Conservation (phyloP, 2,329 filamentous ascomycete genomes). For the Aspergillus aculeatinus region DNA sequence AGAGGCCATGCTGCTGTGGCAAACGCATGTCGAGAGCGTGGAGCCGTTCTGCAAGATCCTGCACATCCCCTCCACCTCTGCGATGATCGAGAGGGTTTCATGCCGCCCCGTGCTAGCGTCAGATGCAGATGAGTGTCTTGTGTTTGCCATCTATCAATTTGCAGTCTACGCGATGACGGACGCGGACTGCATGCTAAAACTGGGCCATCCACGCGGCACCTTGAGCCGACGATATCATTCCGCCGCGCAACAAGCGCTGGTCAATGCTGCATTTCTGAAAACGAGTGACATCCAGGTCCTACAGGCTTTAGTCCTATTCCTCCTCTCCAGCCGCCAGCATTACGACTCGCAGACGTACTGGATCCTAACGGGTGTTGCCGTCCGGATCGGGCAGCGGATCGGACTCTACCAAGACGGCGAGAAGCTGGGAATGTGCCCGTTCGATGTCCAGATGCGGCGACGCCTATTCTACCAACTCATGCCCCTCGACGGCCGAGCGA, state of each 20-base stretch:
- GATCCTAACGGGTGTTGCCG: slow-evolving; percentile 50
- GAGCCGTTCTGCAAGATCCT: slow-evolving; percentile 72
- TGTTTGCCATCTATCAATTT: slow-evolving; percentile 29
- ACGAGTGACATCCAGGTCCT: slow-evolving; percentile 17
- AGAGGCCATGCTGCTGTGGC: slow-evolving; percentile 68
- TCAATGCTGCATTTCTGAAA: slow-evolving; percentile 21
- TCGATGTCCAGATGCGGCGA: slow-evolving; percentile 44
- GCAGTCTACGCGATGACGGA: slow-evolving; percentile 21
- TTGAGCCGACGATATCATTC: slow-evolving; percentile 15
- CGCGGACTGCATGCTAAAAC: slow-evolving; percentile 10
- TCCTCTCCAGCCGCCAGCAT: slow-evolving; percentile 33
- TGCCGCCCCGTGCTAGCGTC: slow-evolving; percentile 27
- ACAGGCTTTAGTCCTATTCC: slow-evolving; percentile 18
- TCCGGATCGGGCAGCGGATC: slow-evolving; percentile 48
- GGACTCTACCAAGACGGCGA: slow-evolving; percentile 51
- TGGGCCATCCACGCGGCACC: not conserved
- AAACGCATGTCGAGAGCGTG: slow-evolving; percentile 70
- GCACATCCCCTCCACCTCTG: slow-evolving; percentile 69
- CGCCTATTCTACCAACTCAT: slow-evolving; percentile 29
- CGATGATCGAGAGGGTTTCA: slow-evolving; percentile 63
- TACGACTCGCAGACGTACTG: slow-evolving; percentile 51
- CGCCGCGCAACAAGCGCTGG: slow-evolving; percentile 12
- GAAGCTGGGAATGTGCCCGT: slow-evolving; percentile 45
- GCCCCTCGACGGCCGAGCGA: slow-evolving; percentile 24
- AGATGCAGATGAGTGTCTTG: slow-evolving; percentile 36